These are phyloP conservation scores for Glycine soja DNA, from an alignment of 306 rosid genomes.

Conservation along the genomic window DNA sequence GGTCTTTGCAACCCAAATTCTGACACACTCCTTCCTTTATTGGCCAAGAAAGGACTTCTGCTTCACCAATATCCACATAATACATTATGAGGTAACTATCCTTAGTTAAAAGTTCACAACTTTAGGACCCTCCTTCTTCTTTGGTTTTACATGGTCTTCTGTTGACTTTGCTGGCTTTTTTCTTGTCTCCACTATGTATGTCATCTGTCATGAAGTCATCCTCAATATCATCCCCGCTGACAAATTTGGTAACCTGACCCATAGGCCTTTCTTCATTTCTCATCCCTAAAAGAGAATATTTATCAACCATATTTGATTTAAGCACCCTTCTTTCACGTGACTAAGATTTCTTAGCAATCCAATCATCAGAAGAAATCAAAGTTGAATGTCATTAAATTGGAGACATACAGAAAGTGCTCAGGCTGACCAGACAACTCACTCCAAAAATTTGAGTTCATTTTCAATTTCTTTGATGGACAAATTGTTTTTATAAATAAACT, in stretches of 20 bases:
- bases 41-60: no score
- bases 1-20: no score
- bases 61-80: constrained; percentile 26
- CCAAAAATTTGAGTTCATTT: constrained; percentile 6
- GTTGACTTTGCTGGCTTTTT: constrained; percentile 48
- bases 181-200: constrained; percentile 49
- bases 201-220: constrained; percentile 76
- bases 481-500: background rate
- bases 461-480: background rate
- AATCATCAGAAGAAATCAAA: constrained; percentile 20
- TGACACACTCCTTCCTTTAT: no score
- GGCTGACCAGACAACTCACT: background rate
- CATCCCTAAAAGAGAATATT: constrained; percentile 51
- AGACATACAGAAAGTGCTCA: constrained; percentile 9
- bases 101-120: constrained; percentile 71
- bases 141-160: constrained; percentile 53
- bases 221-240: constrained; percentile 90
- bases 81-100: constrained; percentile 17
- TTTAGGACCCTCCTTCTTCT: constrained; percentile 76
- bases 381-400: constrained; percentile 1
- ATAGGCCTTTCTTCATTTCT: constrained; percentile 54
- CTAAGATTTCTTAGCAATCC: background rate
- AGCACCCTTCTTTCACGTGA: constrained; percentile 14
- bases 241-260: constrained; percentile 60
- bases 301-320: constrained; percentile 14